A percentile compares a stretch with the other conserved stretches of the same genome.
phyloP scores from a whole-genome alignment of 2,329 filamentous ascomycete species.

The Juglanconis oblonga region DNA sequence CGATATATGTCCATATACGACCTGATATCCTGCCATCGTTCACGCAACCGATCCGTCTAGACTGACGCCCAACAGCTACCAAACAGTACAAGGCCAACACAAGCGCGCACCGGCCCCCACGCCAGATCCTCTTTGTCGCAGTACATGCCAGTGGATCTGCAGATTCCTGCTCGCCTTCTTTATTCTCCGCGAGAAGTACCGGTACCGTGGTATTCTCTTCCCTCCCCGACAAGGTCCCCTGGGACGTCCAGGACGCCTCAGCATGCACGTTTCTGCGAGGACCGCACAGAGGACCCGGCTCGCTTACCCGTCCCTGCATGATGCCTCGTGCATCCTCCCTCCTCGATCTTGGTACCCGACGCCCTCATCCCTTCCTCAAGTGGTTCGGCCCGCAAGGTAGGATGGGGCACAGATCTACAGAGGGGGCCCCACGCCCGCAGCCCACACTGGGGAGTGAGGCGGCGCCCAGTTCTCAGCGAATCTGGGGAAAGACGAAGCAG shows the following conservation, averaged over 20 bases:
- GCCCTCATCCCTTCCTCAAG: constrained; percentile 1
- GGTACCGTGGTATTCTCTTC: constrained; percentile 16
- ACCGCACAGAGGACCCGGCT: constrained; percentile 5
- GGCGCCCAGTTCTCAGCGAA: neutral
- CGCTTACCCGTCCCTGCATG: constrained; percentile 15
- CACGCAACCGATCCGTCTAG: neutral
- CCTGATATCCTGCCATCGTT: neutral
- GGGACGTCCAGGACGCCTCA: constrained; percentile 3
- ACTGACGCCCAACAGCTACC: neutral
- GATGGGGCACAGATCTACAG: constrained; percentile 6
- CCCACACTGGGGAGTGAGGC: neutral
- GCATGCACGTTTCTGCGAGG: constrained; percentile 16
- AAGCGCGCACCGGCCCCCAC: constrained; percentile 12
- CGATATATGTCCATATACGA: neutral
- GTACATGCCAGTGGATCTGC: constrained; percentile 18
- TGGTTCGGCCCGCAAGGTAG: constrained; percentile 12
- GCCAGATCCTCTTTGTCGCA: constrained; percentile 10
- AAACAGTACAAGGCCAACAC: neutral
- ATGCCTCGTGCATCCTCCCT: neutral
- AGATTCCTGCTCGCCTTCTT: constrained; percentile 3
- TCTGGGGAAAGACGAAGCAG: constrained; percentile 3
- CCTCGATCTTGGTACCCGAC: neutral
- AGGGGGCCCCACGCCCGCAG: neutral
- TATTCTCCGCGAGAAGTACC: constrained; percentile 14
- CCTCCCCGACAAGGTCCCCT: constrained; percentile 5